Evolutionary conservation across 2,329 filamentous ascomycete species (phyloP).

Genomic region (Sporothrix humicola): DNA sequence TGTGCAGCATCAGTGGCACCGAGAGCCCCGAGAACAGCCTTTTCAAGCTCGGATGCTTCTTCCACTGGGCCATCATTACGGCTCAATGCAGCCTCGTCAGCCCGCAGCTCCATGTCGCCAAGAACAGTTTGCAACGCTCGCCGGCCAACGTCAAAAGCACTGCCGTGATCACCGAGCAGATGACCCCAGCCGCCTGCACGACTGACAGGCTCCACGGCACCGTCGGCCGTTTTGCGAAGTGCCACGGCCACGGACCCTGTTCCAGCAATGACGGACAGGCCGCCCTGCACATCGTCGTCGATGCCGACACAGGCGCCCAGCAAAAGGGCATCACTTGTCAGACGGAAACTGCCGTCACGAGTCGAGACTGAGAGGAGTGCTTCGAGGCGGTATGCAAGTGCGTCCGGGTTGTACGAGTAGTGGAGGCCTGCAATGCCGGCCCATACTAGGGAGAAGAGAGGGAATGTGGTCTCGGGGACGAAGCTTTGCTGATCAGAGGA

Average conservation of each 20-base stretch:
- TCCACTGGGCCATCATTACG: neutral
- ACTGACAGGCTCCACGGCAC: neutral
- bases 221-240: slow-evolving; percentile 7
- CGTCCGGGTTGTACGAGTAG: slow-evolving; percentile 27
- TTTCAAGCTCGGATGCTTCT: neutral
- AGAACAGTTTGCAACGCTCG: slow-evolving; percentile 31
- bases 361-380: slow-evolving; percentile 22
- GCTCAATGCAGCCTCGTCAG: neutral
- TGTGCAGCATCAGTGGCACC: neutral
- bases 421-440: slow-evolving; percentile 33
- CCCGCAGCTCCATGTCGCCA: slow-evolving; percentile 29
- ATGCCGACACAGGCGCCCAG: slow-evolving; percentile 26
- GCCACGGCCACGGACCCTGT: slow-evolving; percentile 27
- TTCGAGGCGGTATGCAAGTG: slow-evolving; percentile 30
- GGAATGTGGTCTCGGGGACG: neutral
- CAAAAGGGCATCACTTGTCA: slow-evolving; percentile 31
- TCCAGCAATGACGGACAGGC: slow-evolving; percentile 25
- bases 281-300: slow-evolving; percentile 26
- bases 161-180: slow-evolving; percentile 31
- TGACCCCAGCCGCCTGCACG: slow-evolving; percentile 33
- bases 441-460: slow-evolving; percentile 29
- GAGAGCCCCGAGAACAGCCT: slow-evolving; percentile 21
- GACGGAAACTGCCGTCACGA: slow-evolving; percentile 23
- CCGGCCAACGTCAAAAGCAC: slow-evolving; percentile 32
- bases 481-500: neutral